Evolutionary conservation across 2,329 filamentous ascomycete genomes (phyloP), one percentile per base, ranked within the genome.

Genomic region (Nothophoma quercina): DNA sequence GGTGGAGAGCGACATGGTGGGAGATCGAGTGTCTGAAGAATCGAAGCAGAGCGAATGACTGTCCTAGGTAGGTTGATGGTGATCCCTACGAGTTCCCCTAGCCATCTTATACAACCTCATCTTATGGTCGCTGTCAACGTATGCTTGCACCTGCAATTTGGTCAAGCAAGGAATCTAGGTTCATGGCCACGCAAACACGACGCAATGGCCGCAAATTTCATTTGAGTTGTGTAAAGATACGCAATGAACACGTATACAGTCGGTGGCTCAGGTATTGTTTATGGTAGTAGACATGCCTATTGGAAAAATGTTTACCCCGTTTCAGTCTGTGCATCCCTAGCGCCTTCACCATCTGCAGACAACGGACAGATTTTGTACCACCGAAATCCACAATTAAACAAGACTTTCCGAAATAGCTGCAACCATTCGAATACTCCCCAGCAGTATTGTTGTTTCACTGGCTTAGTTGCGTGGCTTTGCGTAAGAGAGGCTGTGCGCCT

Each of bases 281-380:
- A 15, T 42, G 39, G 39, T 42, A 39, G 25, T 50, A n/a, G 21
- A 10, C 22, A n/a, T 39, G 16, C 19, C 4, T 9, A 2, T 12
- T 21, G 47, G 47, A 43, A 43, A 28, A 43, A 39, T 38, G 25
- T 43, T 50, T 50, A 50, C 28, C 47, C 47, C 12, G 18, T 4
- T 1, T 1, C 5, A 5, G 21, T 43, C 38, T 19, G 38, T 42
- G 46, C 46, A 18, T 15, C 16, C 18, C 25, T 13, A 22, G 12
- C 7, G 19, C 39, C 10, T 25, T 10, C 9, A 42, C 30, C 23
- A 32, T 6, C 7, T 23, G 26, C 15, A 26, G 12, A 22, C 13
- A 6, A 38, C 33, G 33, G 33, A n/a, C 19, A 30, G n/a, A 21
- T 35, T 7, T 41, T 41, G 36, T 49, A 41, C 35, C 35, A 25